These are phyloP conservation scores for Penicillium robsamsonii DNA, from an alignment of 495 filamentous ascomycete species.

Conservation along the genomic window DNA sequence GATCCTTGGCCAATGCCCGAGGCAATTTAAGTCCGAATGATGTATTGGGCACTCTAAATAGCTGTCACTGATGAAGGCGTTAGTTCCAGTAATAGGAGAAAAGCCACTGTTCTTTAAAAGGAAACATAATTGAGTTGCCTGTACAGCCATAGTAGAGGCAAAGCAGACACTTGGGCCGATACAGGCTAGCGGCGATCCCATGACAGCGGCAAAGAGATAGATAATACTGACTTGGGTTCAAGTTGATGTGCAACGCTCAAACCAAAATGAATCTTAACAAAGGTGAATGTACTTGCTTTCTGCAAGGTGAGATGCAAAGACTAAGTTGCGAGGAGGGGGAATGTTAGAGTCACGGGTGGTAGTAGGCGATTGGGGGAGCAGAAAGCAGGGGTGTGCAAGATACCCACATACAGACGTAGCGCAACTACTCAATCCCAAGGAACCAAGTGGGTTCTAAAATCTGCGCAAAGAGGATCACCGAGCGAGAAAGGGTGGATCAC, in stretches of 20 bases:
- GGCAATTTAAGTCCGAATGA: constrained; percentile 5
- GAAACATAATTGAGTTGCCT: constrained; percentile 5
- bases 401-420: constrained; percentile 24
- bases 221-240: constrained; percentile 17
- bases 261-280: not conserved
- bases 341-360: constrained; percentile 17
- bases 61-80: constrained; percentile 11
- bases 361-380: constrained; percentile 14
- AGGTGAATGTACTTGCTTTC: not conserved
- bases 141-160: not conserved
- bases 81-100: not conserved
- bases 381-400: constrained; percentile 14
- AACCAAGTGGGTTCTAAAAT: constrained; percentile 22
- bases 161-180: not conserved
- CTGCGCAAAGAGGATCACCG: constrained; percentile 20
- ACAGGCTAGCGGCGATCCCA: constrained; percentile 2
- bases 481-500: constrained; percentile 20
- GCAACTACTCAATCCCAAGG: constrained; percentile 17
- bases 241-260: not conserved
- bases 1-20: constrained; percentile 15
- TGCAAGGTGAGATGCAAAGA: constrained; percentile 13
- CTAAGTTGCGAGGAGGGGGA: constrained; percentile 17
- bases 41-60: not conserved
- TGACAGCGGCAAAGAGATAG: constrained; percentile 2
- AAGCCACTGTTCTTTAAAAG: not conserved